Percentiles rank a stretch among this genome's conserved stretches.
Evolutionary conservation across 208 protist species (phyloP).

Genomic region (Angomonas deanei): DNA sequence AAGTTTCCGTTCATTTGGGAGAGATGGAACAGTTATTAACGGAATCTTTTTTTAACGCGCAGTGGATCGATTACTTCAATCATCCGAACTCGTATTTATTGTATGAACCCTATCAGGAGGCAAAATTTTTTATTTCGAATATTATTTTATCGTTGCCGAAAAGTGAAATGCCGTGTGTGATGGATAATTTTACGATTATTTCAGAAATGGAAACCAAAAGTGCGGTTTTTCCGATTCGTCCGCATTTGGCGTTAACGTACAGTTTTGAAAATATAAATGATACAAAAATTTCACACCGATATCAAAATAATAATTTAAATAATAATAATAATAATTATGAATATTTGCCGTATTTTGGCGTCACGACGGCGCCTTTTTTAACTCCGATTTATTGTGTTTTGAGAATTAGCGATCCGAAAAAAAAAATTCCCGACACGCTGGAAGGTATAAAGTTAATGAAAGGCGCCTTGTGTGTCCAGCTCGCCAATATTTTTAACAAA

Average conservation of each 20-base stretch:
- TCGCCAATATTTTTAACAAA: slow-evolving; percentile 21
- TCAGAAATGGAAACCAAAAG: slow-evolving; percentile 58
- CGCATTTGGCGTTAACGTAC: slow-evolving; percentile 75
- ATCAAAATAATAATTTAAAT: slow-evolving; percentile 4
- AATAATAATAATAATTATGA: slow-evolving; percentile 19
- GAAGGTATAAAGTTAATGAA: slow-evolving; percentile 84
- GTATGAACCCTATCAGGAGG: neutral
- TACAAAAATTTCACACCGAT: neutral
- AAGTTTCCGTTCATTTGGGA: neutral
- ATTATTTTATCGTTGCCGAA: slow-evolving; percentile 23
- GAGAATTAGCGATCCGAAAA: slow-evolving; percentile 71
- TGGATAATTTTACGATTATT: slow-evolving; percentile 72
- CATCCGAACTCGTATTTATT: neutral
- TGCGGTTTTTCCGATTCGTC: slow-evolving; percentile 68
- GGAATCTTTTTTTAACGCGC: neutral
- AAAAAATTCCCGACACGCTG: slow-evolving; percentile 74
- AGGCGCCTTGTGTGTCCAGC: slow-evolving; percentile 79
- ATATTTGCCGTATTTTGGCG: slow-evolving; percentile 34
- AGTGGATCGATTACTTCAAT: neutral
- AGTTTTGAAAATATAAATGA: slow-evolving; percentile 18
- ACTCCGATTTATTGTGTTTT: slow-evolving; percentile 77
- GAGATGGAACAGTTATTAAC: neutral
- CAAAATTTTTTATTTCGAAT: neutral
- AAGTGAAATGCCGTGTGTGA: slow-evolving; percentile 65
- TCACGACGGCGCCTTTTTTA: slow-evolving; percentile 56